A percentile compares a stretch with the other conserved stretches of the same genome.
Conservation (phyloP, 2,329 filamentous ascomycete genomes). For the Clonostachys rhizophaga region DNA sequence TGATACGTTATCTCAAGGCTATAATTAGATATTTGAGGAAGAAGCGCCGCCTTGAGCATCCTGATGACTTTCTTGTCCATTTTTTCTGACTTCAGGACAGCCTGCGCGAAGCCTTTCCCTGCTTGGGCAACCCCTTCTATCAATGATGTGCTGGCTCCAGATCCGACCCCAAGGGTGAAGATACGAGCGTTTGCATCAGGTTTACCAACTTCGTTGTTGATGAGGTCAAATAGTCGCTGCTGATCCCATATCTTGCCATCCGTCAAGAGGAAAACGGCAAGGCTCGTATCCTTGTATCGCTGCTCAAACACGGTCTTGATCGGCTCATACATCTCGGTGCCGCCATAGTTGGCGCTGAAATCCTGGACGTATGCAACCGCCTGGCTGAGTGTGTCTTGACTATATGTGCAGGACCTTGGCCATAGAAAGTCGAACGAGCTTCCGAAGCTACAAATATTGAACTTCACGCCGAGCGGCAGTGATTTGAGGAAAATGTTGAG, state of each 20-base stretch:
- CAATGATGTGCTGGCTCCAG: constrained; percentile 41
- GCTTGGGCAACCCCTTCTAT: constrained; percentile 49
- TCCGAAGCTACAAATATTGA: constrained; percentile 70
- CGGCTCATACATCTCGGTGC: constrained; percentile 45
- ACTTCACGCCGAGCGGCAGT: constrained; percentile 56
- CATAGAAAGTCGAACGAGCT: constrained; percentile 38
- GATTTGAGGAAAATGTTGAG: constrained; percentile 63
- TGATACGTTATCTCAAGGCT: constrained; percentile 54
- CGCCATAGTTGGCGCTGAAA: constrained; percentile 43
- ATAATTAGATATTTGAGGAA: constrained; percentile 61
- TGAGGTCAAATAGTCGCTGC: constrained; percentile 32
- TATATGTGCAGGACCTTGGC: constrained; percentile 38
- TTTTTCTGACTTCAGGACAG: constrained; percentile 58
- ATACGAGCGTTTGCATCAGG: constrained; percentile 39
- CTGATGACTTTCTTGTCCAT: constrained; percentile 65
- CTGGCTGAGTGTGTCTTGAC: constrained; percentile 31
- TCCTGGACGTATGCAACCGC: constrained; percentile 34
- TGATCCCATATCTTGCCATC: constrained; percentile 51
- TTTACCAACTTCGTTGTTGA: constrained; percentile 31
- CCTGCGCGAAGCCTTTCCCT: constrained; percentile 56
- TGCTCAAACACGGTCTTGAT: constrained; percentile 34
- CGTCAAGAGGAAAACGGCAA: constrained; percentile 51
- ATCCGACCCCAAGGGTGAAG: constrained; percentile 51
- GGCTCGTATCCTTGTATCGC: constrained; percentile 37
- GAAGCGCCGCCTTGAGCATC: constrained; percentile 68